phyloP scores from a whole-genome alignment of 257 asterid genomes.

The Misopates orontium region DNA sequence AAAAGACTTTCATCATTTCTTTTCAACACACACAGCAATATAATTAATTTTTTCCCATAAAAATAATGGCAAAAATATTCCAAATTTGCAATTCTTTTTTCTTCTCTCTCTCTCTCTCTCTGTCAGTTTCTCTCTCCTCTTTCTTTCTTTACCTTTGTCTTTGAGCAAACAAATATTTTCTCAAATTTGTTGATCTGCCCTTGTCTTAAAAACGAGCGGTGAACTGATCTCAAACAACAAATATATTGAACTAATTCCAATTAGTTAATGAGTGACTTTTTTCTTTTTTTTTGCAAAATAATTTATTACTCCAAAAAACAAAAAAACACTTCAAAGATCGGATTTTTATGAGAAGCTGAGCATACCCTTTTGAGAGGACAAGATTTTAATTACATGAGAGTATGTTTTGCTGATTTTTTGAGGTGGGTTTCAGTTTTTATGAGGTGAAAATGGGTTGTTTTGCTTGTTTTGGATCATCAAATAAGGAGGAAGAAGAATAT shows the following conservation, averaged over 20 bases:
- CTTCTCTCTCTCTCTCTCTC: too few species aligned
- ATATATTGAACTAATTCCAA: conserved; percentile 44
- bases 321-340: conserved; percentile 40
- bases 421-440: conserved; percentile 44
- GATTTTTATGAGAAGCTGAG: conserved; percentile 53
- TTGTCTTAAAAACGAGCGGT: conserved; percentile 36
- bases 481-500: conserved; percentile 43
- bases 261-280: conserved; percentile 4
- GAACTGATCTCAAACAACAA: conserved; percentile 50
- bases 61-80: conserved; percentile 12
- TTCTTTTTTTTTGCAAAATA: too few species aligned
- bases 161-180: conserved; percentile 56
- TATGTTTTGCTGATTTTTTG: conserved; percentile 31
- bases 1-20: conserved; percentile 42
- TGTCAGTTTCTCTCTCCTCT: conserved; percentile 16
- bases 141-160: conserved; percentile 31
- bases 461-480: conserved; percentile 84
- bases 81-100: conserved; percentile 24
- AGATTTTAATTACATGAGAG: conserved; percentile 22
- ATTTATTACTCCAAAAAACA: conserved; percentile 40
- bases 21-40: conserved; percentile 34
- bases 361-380: conserved; percentile 29
- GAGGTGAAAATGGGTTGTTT: conserved; percentile 74
- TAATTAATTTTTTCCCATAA: conserved; percentile 15
- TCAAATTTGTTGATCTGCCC: conserved; percentile 85